Evolutionary conservation across 495 filamentous ascomycete genomes (phyloP).

Genomic region (Penicillium canescens): DNA sequence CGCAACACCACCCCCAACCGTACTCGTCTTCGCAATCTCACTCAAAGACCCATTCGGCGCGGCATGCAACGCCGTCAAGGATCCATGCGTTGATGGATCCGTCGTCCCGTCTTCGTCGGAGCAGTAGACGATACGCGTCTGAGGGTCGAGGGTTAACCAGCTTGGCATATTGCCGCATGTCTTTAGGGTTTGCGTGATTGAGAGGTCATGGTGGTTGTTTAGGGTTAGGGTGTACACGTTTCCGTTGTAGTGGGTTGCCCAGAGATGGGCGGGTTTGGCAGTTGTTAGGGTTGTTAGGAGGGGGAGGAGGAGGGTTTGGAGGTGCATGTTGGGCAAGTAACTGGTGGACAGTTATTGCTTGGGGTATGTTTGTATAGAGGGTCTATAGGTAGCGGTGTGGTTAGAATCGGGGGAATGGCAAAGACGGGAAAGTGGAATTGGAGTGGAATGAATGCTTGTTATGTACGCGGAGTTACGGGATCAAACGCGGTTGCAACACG

Average conservation of each 20-base stretch:
- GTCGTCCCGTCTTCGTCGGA: slow-evolving; percentile 59
- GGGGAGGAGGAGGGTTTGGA: slow-evolving; percentile 1
- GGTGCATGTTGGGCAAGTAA: not conserved
- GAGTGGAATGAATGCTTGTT: not conserved
- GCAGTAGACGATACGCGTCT: slow-evolving; percentile 56
- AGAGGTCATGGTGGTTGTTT: slow-evolving; percentile 29
- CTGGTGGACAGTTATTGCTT: too few relatives aligned
- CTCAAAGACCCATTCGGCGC: slow-evolving; percentile 25
- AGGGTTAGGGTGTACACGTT: slow-evolving; percentile 56
- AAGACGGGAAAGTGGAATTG: too few relatives aligned
- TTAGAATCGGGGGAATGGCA: not conserved
- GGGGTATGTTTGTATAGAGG: too few relatives aligned
- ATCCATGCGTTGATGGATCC: slow-evolving; percentile 26
- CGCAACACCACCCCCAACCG: slow-evolving; percentile 39
- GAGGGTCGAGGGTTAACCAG: slow-evolving; percentile 59
- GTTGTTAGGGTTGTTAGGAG: not conserved
- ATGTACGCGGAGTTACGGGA: not conserved
- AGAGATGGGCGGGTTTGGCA: slow-evolving; percentile 35
- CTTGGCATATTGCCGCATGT: slow-evolving; percentile 57
- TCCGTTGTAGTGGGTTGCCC: slow-evolving; percentile 62
- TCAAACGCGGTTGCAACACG: not conserved
- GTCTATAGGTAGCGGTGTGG: not conserved
- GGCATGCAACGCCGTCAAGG: slow-evolving; percentile 26
- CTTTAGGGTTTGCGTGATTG: slow-evolving; percentile 35
- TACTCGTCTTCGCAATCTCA: slow-evolving; percentile 23